Evolutionary conservation across 768 basidiomycete species (phyloP).

Genomic region (Russula olivacea): DNA sequence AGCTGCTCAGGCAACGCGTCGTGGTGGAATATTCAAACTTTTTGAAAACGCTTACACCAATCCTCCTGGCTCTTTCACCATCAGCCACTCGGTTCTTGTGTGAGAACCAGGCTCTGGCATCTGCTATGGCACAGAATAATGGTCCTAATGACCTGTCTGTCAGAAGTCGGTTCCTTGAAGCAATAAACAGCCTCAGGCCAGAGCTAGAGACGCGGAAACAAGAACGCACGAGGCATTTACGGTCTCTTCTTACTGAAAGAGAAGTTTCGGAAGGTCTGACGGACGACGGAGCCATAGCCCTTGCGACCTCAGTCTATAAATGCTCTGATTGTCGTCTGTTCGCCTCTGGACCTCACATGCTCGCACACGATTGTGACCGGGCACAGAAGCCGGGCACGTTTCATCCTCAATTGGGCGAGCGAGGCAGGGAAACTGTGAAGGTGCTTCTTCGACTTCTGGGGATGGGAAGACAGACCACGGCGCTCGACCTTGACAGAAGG

Average conservation of each 20-base stretch:
- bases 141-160: background rate
- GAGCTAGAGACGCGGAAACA: background rate
- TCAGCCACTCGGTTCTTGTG: slow-evolving; percentile 4
- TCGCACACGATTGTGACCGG: slow-evolving; percentile 6
- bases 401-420: background rate
- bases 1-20: background rate
- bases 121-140: background rate
- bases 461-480: slow-evolving; percentile 2
- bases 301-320: slow-evolving; percentile 14
- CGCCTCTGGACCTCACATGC: slow-evolving; percentile 11
- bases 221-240: slow-evolving; percentile 1
- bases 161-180: background rate
- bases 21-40: background rate
- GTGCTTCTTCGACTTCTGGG: slow-evolving; percentile 2
- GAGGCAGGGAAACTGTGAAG: background rate
- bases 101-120: slow-evolving; percentile 4
- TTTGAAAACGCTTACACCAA: background rate
- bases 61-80: slow-evolving; percentile 8
- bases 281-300: slow-evolving; percentile 1
- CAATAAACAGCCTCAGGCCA: background rate
- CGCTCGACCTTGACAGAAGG: slow-evolving; percentile 13
- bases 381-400: background rate
- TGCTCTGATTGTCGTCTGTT: slow-evolving; percentile 4
- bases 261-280: background rate
- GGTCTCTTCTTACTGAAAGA: slow-evolving; percentile 6